Evolutionary conservation across 495 filamentous ascomycete species (phyloP).

Genomic region (Penicillium macrosclerotiorum): DNA sequence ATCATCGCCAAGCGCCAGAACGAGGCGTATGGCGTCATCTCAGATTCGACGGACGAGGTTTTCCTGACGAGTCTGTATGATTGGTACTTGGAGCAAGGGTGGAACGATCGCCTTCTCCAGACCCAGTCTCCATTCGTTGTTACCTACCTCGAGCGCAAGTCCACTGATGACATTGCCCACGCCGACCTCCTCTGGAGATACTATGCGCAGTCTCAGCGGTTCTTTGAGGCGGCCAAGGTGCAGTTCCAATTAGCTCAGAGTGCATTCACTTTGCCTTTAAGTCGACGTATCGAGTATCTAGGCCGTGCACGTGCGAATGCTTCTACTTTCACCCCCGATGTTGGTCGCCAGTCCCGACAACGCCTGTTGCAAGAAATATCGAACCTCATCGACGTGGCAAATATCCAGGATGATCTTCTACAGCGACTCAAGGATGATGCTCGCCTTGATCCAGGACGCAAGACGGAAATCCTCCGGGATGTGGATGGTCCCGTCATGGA

Average conservation of each 20-base stretch:
- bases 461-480: conserved; percentile 55
- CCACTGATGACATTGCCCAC: conserved; percentile 63
- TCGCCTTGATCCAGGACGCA: conserved; percentile 60
- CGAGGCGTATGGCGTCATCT: conserved; percentile 85
- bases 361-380: conserved; percentile 76
- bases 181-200: conserved; percentile 93
- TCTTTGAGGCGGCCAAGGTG: conserved; percentile 81
- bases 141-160: conserved; percentile 77
- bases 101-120: conserved; percentile 78
- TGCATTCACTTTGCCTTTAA: conserved; percentile 69
- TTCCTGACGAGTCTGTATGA: conserved; percentile 95
- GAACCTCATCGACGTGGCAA: conserved; percentile 86
- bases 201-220: conserved; percentile 73
- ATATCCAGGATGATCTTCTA: conserved; percentile 90
- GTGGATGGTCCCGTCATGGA: conserved; percentile 73
- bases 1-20: conserved; percentile 69
- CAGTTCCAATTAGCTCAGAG: conserved; percentile 82
- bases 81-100: conserved; percentile 85
- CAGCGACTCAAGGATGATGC: conserved; percentile 72
- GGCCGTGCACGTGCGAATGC: conserved; percentile 85
- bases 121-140: conserved; percentile 81
- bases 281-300: conserved; percentile 82
- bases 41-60: conserved; percentile 81
- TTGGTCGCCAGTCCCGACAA: conserved; percentile 72
- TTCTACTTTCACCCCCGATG: conserved; percentile 66